Evolutionary conservation across 441 rosid genomes (phyloP).

Genomic region (Gossypium davidsonii): DNA sequence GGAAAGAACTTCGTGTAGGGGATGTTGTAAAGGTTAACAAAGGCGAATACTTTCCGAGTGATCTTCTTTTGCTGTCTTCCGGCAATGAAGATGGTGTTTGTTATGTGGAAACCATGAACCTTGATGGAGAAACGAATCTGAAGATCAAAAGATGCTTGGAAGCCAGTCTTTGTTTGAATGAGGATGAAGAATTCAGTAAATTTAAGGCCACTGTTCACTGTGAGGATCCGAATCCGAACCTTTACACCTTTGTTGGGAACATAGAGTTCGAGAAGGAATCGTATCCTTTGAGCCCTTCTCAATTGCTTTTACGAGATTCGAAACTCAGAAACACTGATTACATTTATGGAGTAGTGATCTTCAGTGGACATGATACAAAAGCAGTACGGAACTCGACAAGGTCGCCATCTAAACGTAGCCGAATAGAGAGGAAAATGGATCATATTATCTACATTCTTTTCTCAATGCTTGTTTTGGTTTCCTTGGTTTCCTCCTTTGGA

Average conservation of each 20-base stretch:
- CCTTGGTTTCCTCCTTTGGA: slow-evolving; percentile 47
- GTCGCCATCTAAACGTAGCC: slow-evolving; percentile 66
- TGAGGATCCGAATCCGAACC: slow-evolving; percentile 71
- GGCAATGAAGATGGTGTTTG: slow-evolving; percentile 73
- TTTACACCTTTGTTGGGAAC: slow-evolving; percentile 66
- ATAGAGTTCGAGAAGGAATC: slow-evolving; percentile 40
- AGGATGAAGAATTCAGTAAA: slow-evolving; percentile 31
- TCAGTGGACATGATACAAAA: slow-evolving; percentile 68
- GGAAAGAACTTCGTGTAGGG: slow-evolving; percentile 60
- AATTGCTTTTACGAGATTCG: slow-evolving; percentile 65
- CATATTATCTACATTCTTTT: slow-evolving; percentile 57
- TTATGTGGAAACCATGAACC: slow-evolving; percentile 80
- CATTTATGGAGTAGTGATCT: slow-evolving; percentile 59
- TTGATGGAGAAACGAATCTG: slow-evolving; percentile 75
- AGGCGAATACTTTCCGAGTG: slow-evolving; percentile 59
- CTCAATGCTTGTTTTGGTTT: slow-evolving; percentile 44
- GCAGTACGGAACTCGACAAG: slow-evolving; percentile 54
- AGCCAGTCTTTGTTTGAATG: slow-evolving; percentile 37
- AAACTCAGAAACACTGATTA: slow-evolving; percentile 67
- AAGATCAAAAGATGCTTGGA: slow-evolving; percentile 59
- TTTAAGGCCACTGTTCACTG: slow-evolving; percentile 44
- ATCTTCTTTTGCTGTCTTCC: slow-evolving; percentile 58
- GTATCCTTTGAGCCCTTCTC: slow-evolving; percentile 49
- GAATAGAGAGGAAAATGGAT: slow-evolving; percentile 65
- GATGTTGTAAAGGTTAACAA: slow-evolving; percentile 58